A percentile compares a stretch with the other conserved stretches of the same genome.
These are phyloP conservation scores for Podila epigama DNA, from an alignment of 192 early-diverging fungal species.

Conservation along the genomic window DNA sequence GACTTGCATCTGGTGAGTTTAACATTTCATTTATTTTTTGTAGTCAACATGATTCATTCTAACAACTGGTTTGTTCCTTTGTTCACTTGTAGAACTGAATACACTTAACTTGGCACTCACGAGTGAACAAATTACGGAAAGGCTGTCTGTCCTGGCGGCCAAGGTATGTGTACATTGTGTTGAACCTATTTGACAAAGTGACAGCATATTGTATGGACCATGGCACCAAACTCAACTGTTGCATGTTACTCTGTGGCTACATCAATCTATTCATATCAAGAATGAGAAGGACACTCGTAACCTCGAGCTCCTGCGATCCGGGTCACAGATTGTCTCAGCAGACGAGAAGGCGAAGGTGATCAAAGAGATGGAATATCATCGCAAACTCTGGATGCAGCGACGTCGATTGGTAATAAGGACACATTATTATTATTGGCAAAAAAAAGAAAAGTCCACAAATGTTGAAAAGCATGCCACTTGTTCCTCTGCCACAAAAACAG, in stretches of 20 bases:
- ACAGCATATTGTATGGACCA: too few species aligned
- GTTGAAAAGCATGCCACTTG: too few species aligned
- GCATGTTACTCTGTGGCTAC: background rate
- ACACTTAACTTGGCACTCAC: constrained; percentile 48
- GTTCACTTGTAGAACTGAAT: constrained; percentile 53
- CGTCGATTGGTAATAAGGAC: constrained; percentile 50
- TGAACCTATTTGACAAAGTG: too few species aligned
- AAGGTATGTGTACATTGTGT: too few species aligned
- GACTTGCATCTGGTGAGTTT: constrained; percentile 48
- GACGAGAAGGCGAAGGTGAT: constrained; percentile 50
- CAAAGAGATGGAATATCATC: constrained; percentile 40
- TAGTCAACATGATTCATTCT: background rate
- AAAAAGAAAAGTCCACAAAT: background rate
- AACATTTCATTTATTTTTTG: background rate
- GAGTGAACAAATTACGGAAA: constrained; percentile 40
- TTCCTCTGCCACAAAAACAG: too few species aligned
- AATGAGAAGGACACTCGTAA: constrained; percentile 50
- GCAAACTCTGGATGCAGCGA: constrained; percentile 51
- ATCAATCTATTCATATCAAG: constrained; percentile 13
- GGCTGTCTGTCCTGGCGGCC: constrained; percentile 7
- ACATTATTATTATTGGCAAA: too few species aligned
- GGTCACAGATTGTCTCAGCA: constrained; percentile 30
- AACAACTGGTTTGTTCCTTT: background rate
- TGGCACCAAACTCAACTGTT: too few species aligned
- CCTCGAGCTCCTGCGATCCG: constrained; percentile 34